Evolutionary conservation across 108 stramenopile species (phyloP), one percentile per base, ranked within the genome.

Genomic region (Mediolabrus comicus): DNA sequence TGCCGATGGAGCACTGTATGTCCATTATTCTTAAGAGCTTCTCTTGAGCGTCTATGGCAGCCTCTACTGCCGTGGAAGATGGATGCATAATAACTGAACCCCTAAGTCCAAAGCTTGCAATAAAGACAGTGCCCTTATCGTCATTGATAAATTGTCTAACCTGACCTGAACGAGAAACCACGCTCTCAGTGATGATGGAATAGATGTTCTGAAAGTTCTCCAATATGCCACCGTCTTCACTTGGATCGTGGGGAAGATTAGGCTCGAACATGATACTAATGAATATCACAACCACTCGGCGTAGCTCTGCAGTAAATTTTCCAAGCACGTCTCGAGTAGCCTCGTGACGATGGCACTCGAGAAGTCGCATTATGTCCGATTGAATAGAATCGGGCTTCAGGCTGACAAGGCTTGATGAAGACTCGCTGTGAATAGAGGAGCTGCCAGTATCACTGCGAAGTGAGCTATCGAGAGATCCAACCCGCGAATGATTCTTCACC

Each of bases 61-160:
- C 68, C 62, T 63, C 62, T 4, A 69, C 27, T 17, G 68, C 68
- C 12, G 63, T 65, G 17, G 62, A 62, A 8, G 68, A 30, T 30
- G 63, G 46, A 69, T 69, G 39, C 62, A 69, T 53, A 12, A 49
- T 51, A 13, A 52, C 68, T 11, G 68, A 69, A 24, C 68, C 68
- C 5, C 68, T 26, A 7, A 69, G 51, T 51, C 68, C 68, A 34
- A 69, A 69, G 29, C 63, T 65, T 52, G 68, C 68, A 53, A 69
- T 69, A 17, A 63, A 69, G 22, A 69, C 68, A 25, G 68, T 72
- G 38, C 72, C 84, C 58, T 82, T 84, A 62, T 84, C 80, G 36
- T 81, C 84, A 3, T 77, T 65, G 43, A 85, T 85, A 65, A 82
- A 85, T 39, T 85, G 80, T 22, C 84, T 66, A 14, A 84, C 39